Conservation (phyloP, 139 green algal species). For the Monoraphidium neglectum region DNA sequence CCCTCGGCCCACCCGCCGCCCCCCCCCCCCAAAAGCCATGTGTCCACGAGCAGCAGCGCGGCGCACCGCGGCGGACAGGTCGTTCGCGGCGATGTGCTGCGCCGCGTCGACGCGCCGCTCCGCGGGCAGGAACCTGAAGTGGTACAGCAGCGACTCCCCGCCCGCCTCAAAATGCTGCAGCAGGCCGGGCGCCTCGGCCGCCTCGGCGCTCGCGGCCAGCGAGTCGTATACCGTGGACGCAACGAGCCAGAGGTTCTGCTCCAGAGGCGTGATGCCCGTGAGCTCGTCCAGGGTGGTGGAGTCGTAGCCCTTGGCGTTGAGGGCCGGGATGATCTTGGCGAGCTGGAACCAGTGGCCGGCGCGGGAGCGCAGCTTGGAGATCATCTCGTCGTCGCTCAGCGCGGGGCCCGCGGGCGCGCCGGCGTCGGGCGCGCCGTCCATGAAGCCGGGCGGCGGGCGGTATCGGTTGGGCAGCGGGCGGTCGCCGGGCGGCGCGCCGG, state of each 20-base stretch:
- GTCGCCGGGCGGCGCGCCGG: not conserved
- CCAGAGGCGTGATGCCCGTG: constrained; percentile 65
- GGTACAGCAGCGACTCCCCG: constrained; percentile 62
- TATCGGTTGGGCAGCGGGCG: constrained; percentile 44
- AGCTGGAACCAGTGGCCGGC: constrained; percentile 74
- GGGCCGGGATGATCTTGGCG: constrained; percentile 61
- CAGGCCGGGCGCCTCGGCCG: constrained; percentile 19
- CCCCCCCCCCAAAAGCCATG: too few relatives aligned
- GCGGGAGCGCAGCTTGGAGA: constrained; percentile 47
- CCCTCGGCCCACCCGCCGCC: too few relatives aligned
- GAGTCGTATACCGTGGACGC: constrained; percentile 68
- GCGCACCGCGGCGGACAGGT: constrained; percentile 41
- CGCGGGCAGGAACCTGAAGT: constrained; percentile 67
- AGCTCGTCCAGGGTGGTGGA: constrained; percentile 52
- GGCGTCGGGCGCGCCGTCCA: constrained; percentile 52
- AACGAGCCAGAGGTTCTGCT: constrained; percentile 70
- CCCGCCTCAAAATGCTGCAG: constrained; percentile 57
- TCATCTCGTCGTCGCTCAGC: constrained; percentile 42
- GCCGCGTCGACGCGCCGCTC: constrained; percentile 48
- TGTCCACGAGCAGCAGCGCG: too few relatives aligned
- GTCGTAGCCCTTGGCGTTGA: constrained; percentile 63
- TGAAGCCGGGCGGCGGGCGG: constrained; percentile 78
- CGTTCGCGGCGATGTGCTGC: constrained; percentile 55
- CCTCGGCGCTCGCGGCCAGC: constrained; percentile 31
- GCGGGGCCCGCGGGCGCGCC: not conserved